Percentiles rank a stretch among this genome's conserved stretches.
phyloP scores from a whole-genome alignment of 2,329 filamentous ascomycete genomes.

The Endocalyx cinctus region DNA sequence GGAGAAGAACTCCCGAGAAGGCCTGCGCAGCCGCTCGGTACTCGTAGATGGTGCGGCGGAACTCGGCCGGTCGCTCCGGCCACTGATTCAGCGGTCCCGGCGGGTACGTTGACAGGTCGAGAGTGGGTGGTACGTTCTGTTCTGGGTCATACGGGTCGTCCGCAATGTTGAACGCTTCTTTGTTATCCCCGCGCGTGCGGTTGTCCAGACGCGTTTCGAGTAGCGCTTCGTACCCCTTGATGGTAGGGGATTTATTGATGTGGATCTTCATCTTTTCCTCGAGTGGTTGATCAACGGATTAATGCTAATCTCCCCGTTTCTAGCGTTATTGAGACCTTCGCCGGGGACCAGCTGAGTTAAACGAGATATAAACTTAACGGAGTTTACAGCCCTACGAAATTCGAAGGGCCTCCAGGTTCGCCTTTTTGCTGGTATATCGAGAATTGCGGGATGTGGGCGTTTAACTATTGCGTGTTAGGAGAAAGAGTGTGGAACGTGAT shows the following conservation, averaged over 20 bases:
- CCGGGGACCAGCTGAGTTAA: too few relatives aligned
- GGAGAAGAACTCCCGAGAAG: constrained; percentile 11
- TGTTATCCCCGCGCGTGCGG: constrained; percentile 10
- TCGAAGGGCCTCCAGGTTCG: too few relatives aligned
- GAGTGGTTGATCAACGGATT: too few relatives aligned
- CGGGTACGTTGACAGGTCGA: constrained; percentile 2
- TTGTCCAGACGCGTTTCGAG: constrained; percentile 16
- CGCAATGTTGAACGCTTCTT: constrained; percentile 20
- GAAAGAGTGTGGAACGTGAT: too few relatives aligned
- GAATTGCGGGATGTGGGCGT: too few relatives aligned
- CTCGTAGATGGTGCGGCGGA: constrained; percentile 14
- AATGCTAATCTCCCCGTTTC: too few relatives aligned
- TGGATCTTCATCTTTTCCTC: constrained; percentile 16
- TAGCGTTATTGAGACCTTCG: too few relatives aligned
- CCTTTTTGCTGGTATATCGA: too few relatives aligned
- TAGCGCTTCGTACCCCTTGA: constrained; percentile 17
- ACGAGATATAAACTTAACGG: too few relatives aligned
- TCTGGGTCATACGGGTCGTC: constrained; percentile 12
- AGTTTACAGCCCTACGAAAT: too few relatives aligned
- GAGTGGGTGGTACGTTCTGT: constrained; percentile 9
- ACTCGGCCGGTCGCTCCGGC: constrained; percentile 11
- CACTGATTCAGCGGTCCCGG: constrained; percentile 5
- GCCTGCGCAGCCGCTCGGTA: constrained; percentile 9
- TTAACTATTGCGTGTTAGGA: too few relatives aligned
- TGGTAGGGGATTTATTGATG: constrained; percentile 6